Evolutionary conservation across 805 yeast genomes (phyloP), one percentile per base, ranked within the genome.

Genomic region (Candida piceae): DNA sequence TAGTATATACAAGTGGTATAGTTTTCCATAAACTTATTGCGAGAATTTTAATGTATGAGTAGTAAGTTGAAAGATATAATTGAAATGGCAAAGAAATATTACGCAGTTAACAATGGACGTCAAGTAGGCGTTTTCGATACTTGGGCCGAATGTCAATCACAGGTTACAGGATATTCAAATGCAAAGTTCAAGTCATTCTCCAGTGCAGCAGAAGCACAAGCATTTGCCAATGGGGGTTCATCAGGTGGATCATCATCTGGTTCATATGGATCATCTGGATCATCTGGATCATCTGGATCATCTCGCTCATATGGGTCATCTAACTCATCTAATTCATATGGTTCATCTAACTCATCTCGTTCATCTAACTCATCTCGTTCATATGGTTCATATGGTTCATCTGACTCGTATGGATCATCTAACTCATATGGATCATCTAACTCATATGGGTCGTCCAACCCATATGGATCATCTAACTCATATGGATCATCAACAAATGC

Each of bases 111-210:
- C 20, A 61, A 57, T 4, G 86, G 87, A 1, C 60, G 76, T 13
- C 38, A 42, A 2, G 50, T 60, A 1, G 95, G 95, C 1, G 64
- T 86, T 1, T 86, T 62, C 57, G 46, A 38, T 7, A 56, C 57
- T 15, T 87, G 96, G 96, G 52, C 55, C 1, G 75, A 69, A 4
- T 76, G 81, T 39, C 62, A 69, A 36, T 44, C 46, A 0, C 73
- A 76, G 31, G 83, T 79, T 0, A 45, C 50, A 6, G 86, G 89
- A 0, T 80, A 55, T 46, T 40, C 70, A 4, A 75, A 77, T 3
- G 82, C 87, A 6, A 49, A 53, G 11, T 80, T 53, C 58, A 82
- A 80, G 56, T 71, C 72, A 46, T 84, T 84, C 51, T 44, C 52
- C 9, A 57, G 73, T 2, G 36, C 19, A 1, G 46, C 46, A 0